Conservation (phyloP, 768 basidiomycete species). For the Panus rudis region DNA sequence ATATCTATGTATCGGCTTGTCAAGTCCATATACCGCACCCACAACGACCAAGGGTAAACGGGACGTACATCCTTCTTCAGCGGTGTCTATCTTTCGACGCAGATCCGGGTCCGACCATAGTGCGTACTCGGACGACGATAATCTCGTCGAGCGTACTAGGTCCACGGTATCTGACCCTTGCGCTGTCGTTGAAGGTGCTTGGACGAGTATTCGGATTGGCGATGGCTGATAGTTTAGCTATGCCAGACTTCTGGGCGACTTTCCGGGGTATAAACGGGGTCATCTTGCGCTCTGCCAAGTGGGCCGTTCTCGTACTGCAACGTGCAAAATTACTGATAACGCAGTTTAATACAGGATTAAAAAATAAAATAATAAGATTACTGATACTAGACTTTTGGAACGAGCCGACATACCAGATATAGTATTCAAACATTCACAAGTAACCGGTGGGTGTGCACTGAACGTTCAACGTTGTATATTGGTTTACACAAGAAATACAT, state of each 20-base stretch:
- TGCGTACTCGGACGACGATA: slow-evolving; percentile 66
- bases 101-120: slow-evolving; percentile 56
- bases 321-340: too few relatives aligned
- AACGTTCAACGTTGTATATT: too few relatives aligned
- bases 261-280: slow-evolving; percentile 44
- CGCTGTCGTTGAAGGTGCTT: not conserved
- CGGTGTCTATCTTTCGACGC: slow-evolving; percentile 35
- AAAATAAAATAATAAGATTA: too few relatives aligned
- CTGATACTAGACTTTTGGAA: too few relatives aligned
- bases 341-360: too few relatives aligned
- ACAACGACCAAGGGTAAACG: slow-evolving; percentile 1
- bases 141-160: slow-evolving; percentile 36
- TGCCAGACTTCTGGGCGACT: slow-evolving; percentile 26
- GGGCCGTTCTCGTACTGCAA: too few relatives aligned
- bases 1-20: slow-evolving; percentile 37
- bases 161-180: slow-evolving; percentile 24
- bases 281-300: too few relatives aligned
- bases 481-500: too few relatives aligned
- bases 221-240: slow-evolving; percentile 9
- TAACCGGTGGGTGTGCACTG: too few relatives aligned
- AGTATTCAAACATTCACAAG: too few relatives aligned
- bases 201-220: not conserved
- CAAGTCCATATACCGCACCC: slow-evolving; percentile 12
- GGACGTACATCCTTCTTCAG: slow-evolving; percentile 44
- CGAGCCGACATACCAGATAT: too few relatives aligned